These are phyloP conservation scores for Verticillium isaacii DNA, from an alignment of 2,329 filamentous ascomycete species.

Conservation along the genomic window DNA sequence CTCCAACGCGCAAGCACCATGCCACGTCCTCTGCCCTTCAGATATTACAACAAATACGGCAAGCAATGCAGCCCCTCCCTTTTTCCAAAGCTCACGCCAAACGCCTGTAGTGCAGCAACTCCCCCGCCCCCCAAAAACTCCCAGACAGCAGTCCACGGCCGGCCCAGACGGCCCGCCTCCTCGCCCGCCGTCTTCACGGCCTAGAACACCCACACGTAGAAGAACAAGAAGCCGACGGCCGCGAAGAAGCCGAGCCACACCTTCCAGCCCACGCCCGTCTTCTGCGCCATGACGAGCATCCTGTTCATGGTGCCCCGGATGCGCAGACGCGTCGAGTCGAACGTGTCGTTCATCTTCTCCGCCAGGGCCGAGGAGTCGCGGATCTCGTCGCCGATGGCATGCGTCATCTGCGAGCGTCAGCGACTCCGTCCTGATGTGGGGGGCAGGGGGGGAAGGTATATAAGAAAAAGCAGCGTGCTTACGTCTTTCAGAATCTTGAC, in stretches of 20 bases:
- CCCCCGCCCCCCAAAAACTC: too few relatives aligned
- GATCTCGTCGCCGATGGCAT: constrained; percentile 93
- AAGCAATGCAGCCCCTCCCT: too few relatives aligned
- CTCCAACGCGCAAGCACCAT: too few relatives aligned
- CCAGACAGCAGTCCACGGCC: neutral
- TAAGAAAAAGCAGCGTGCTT: constrained; percentile 18
- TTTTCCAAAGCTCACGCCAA: too few relatives aligned
- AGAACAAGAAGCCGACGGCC: constrained; percentile 76
- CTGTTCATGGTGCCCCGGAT: constrained; percentile 92
- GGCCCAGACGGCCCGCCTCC: neutral
- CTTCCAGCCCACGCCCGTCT: constrained; percentile 92
- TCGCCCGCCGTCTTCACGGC: constrained; percentile 13
- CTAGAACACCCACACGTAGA: constrained; percentile 87
- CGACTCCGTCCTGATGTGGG: neutral
- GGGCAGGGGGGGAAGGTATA: too few relatives aligned
- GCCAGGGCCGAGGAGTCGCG: constrained; percentile 81
- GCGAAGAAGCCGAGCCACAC: constrained; percentile 89
- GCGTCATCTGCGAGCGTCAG: constrained; percentile 61
- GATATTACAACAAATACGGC: too few relatives aligned
- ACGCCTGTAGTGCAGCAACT: too few relatives aligned
- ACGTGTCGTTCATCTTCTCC: constrained; percentile 93
- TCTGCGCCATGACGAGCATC: constrained; percentile 93
- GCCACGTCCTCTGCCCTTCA: too few relatives aligned
- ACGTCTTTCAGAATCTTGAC: constrained; percentile 87
- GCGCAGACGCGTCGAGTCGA: constrained; percentile 77